Conservation (phyloP, 2,329 filamentous ascomycete genomes). For the Arthrobotrys iridis region DNA sequence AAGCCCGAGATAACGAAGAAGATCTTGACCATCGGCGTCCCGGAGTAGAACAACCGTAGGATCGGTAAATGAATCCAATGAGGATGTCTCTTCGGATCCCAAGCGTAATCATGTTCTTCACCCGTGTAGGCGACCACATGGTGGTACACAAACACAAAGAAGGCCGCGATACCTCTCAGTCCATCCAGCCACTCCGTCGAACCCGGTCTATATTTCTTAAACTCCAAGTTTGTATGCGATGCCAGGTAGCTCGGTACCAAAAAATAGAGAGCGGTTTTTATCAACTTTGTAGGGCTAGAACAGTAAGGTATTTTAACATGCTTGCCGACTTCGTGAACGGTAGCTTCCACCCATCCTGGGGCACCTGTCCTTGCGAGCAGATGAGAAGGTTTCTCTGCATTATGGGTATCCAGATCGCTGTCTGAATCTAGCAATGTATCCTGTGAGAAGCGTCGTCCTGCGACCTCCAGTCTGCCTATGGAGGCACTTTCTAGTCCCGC, state of each 20-base stretch:
- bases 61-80: conserved; percentile 53
- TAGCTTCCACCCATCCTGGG: conserved; percentile 4
- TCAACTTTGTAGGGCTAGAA: not conserved
- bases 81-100: conserved; percentile 56
- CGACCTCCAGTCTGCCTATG: conserved; percentile 19
- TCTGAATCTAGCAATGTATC: conserved; percentile 38
- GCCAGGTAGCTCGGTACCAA: conserved; percentile 37
- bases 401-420: not conserved
- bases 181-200: conserved; percentile 51
- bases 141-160: conserved; percentile 57
- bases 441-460: conserved; percentile 40
- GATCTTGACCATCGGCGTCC: conserved; percentile 57
- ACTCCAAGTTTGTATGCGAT: conserved; percentile 49
- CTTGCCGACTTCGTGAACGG: not conserved
- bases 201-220: conserved; percentile 52
- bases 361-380: not conserved
- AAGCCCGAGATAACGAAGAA: conserved; percentile 56
- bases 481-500: not conserved
- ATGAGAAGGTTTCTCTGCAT: not conserved
- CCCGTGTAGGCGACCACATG: conserved; percentile 31
- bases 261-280: conserved; percentile 25
- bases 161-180: conserved; percentile 34
- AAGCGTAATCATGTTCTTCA: conserved; percentile 59
- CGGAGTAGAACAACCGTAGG: conserved; percentile 42
- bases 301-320: not conserved